These are phyloP conservation scores for Cladosporium sp. DNA, from an alignment of 2,329 filamentous ascomycete genomes.

Conservation along the genomic window DNA sequence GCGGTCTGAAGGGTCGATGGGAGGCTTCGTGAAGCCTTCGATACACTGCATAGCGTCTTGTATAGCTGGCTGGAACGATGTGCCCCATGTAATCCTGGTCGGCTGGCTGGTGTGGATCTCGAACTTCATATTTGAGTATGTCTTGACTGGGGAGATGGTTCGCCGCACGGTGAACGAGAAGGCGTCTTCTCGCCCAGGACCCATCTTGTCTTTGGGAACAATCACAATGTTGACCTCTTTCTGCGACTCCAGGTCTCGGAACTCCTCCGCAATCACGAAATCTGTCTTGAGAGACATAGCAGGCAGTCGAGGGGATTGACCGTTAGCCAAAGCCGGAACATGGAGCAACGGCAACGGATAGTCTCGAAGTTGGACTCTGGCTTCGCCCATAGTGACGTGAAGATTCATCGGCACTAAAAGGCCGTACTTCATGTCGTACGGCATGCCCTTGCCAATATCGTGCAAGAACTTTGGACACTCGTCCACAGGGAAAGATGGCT, in stretches of 20 bases:
- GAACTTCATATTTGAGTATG: slow-evolving; percentile 87
- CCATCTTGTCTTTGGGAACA: slow-evolving; percentile 66
- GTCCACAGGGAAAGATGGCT: slow-evolving; percentile 82
- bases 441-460: slow-evolving; percentile 94
- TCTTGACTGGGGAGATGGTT: slow-evolving; percentile 93
- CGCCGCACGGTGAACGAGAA: slow-evolving; percentile 85
- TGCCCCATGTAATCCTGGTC: slow-evolving; percentile 94
- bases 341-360: slow-evolving; percentile 92
- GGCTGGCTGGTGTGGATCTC: slow-evolving; percentile 92
- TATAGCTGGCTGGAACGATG: slow-evolving; percentile 94
- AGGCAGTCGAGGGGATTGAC: slow-evolving; percentile 76
- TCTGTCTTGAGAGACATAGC: slow-evolving; percentile 83
- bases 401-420: slow-evolving; percentile 88
- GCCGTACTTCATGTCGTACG: slow-evolving; percentile 84
- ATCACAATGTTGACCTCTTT: slow-evolving; percentile 81
- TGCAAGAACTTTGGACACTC: slow-evolving; percentile 84
- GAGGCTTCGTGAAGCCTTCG: slow-evolving; percentile 95
- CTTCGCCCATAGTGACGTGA: slow-evolving; percentile 86
- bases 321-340: slow-evolving; percentile 76
- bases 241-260: slow-evolving; percentile 74
- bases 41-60: slow-evolving; percentile 99
- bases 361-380: slow-evolving; percentile 80
- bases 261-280: slow-evolving; percentile 96
- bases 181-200: slow-evolving; percentile 60
- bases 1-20: slow-evolving; percentile 86